A percentile compares a stretch with the other conserved stretches of the same genome.
phyloP scores from a whole-genome alignment of 805 yeast species.

The Wickerhamomyces silvicola region DNA sequence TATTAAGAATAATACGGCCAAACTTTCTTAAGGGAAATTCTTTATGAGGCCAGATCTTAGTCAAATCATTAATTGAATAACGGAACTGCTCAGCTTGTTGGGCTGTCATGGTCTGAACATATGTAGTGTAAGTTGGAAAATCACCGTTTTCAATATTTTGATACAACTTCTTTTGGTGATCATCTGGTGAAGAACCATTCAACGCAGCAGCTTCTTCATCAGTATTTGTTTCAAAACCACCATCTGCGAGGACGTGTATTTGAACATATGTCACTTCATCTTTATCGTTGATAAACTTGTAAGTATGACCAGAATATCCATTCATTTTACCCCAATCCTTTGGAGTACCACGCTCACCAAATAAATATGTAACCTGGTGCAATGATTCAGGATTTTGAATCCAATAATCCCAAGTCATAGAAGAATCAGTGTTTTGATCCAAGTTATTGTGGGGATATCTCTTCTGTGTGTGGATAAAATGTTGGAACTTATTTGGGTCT shows the following conservation, averaged over 20 bases:
- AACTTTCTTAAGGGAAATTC: conserved; percentile 49
- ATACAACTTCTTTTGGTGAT: conserved; percentile 33
- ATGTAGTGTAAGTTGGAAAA: conserved; percentile 44
- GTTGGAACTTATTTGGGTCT: conserved; percentile 59
- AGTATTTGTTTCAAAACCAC: conserved; percentile 40
- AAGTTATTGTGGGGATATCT: conserved; percentile 50
- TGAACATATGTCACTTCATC: conserved; percentile 50
- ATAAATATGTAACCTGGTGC: conserved; percentile 52
- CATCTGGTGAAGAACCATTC: conserved; percentile 47
- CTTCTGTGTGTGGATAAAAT: conserved; percentile 64
- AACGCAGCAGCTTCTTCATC: conserved; percentile 40
- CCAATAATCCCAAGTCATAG: conserved; percentile 53
- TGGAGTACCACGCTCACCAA: conserved; percentile 59
- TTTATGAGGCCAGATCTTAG: conserved; percentile 53
- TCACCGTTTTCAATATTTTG: conserved; percentile 42
- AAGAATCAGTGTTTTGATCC: conserved; percentile 39
- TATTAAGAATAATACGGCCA: conserved; percentile 48
- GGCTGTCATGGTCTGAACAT: conserved; percentile 54
- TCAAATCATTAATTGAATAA: conserved; percentile 45
- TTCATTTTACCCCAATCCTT: conserved; percentile 48
- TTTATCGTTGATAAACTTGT: conserved; percentile 46
- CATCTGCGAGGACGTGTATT: conserved; percentile 45
- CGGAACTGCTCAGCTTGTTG: conserved; percentile 46
- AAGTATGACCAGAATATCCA: conserved; percentile 62
- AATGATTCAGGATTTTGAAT: conserved; percentile 48